These are phyloP conservation scores for Kurtzmaniella quercitrusa DNA, from an alignment of 1,139 yeast genomes.

Conservation along the genomic window DNA sequence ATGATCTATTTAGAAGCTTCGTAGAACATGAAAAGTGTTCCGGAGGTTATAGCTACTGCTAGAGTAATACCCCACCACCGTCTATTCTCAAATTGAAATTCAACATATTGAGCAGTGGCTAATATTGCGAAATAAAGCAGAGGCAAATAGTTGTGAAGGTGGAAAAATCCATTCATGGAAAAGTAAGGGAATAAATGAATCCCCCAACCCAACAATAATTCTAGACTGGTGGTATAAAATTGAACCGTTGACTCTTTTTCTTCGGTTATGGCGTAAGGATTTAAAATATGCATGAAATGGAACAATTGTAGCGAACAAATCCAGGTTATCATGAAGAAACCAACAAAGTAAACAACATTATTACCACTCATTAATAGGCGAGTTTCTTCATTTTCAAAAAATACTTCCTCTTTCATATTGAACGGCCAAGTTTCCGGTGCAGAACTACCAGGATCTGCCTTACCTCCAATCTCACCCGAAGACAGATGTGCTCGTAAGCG, in stretches of 20 bases:
- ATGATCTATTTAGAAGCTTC: not conserved
- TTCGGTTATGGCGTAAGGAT: slow-evolving; percentile 27
- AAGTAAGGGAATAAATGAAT: slow-evolving; percentile 36
- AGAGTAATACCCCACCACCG: slow-evolving; percentile 16
- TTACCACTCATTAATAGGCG: slow-evolving; percentile 35
- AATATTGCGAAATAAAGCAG: slow-evolving; percentile 34
- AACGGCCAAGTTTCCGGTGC: slow-evolving; percentile 41
- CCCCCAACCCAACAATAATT: slow-evolving; percentile 30
- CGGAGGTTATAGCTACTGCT: slow-evolving; percentile 12
- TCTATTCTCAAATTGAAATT: slow-evolving; percentile 24
- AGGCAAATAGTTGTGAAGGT: slow-evolving; percentile 38
- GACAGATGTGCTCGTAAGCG: slow-evolving; percentile 19
- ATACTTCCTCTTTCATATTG: slow-evolving; percentile 29
- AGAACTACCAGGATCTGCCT: slow-evolving; percentile 15
- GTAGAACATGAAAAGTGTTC: slow-evolving; percentile 13
- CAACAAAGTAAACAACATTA: slow-evolving; percentile 27
- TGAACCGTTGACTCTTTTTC: slow-evolving; percentile 12
- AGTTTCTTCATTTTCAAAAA: slow-evolving; percentile 19
- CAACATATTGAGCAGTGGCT: slow-evolving; percentile 27
- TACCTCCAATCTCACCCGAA: not conserved
- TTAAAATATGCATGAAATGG: slow-evolving; percentile 21
- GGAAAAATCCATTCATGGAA: slow-evolving; percentile 28
- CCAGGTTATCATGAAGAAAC: slow-evolving; percentile 19
- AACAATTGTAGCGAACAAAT: slow-evolving; percentile 18
- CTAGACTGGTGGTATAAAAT: slow-evolving; percentile 23